A percentile compares a stretch with the other conserved stretches of the same genome.
These are phyloP conservation scores for Cyberlindnera mrakii DNA, from an alignment of 805 yeast genomes.

Conservation along the genomic window DNA sequence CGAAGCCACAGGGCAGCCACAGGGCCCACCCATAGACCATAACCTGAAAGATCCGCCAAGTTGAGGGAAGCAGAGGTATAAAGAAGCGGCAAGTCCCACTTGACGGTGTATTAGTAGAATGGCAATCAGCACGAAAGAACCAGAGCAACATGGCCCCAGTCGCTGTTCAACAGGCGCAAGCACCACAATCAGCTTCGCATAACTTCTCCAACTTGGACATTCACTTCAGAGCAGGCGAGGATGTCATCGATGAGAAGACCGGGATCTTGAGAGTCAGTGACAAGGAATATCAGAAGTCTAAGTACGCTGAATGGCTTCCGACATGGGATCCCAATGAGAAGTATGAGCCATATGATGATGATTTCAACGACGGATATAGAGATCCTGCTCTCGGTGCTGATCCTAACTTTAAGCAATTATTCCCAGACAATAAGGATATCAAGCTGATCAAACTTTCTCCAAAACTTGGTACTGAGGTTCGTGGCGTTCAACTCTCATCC, in stretches of 20 bases:
- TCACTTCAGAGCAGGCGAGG: slow-evolving; percentile 48
- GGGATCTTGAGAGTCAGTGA: slow-evolving; percentile 43
- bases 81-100: not conserved
- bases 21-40: too few relatives aligned
- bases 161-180: not conserved
- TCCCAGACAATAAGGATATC: slow-evolving; percentile 30
- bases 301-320: slow-evolving; percentile 56
- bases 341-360: slow-evolving; percentile 41
- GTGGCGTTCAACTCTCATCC: slow-evolving; percentile 52
- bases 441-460: slow-evolving; percentile 48
- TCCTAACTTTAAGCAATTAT: slow-evolving; percentile 44
- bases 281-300: slow-evolving; percentile 28
- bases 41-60: too few relatives aligned
- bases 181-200: slow-evolving; percentile 1
- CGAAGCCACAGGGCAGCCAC: too few relatives aligned
- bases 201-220: slow-evolving; percentile 24
- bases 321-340: slow-evolving; percentile 61
- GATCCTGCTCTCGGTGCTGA: slow-evolving; percentile 72
- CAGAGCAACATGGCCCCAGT: not conserved
- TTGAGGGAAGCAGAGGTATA: too few relatives aligned
- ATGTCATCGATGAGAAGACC: slow-evolving; percentile 36
- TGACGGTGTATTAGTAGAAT: slow-evolving; percentile 1
- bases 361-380: slow-evolving; percentile 38
- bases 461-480: slow-evolving; percentile 60
- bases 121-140: not conserved